A percentile compares a stretch with the other conserved stretches of the same genome.
These are phyloP conservation scores for Penicillium thymicola DNA, from an alignment of 2,329 filamentous ascomycete genomes.

Conservation along the genomic window DNA sequence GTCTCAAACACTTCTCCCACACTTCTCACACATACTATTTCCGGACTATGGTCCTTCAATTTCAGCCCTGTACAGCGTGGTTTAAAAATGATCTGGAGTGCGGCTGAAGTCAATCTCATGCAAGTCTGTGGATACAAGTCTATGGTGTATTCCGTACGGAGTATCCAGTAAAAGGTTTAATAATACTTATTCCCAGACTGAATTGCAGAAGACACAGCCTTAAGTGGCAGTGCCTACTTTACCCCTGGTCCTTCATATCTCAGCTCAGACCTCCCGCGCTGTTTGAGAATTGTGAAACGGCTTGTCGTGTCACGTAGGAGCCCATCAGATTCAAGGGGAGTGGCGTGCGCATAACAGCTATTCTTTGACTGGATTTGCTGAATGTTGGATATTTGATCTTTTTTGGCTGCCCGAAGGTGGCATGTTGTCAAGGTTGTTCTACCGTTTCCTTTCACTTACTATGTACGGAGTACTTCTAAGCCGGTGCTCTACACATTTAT, in stretches of 20 bases:
- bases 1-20: not conserved
- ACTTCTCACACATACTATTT: not conserved
- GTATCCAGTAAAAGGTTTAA: not conserved
- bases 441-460: not conserved
- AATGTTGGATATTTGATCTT: not conserved
- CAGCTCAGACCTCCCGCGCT: constrained; percentile 5
- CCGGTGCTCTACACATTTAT: not conserved
- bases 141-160: not conserved
- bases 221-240: not conserved
- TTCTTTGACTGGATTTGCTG: not conserved
- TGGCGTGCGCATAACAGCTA: not conserved
- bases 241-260: constrained; percentile 1
- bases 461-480: not conserved
- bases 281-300: constrained; percentile 15
- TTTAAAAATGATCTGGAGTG: not conserved
- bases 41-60: not conserved
- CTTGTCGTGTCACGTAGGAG: constrained; percentile 13
- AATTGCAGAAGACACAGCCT: not conserved
- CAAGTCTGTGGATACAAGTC: not conserved
- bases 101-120: not conserved
- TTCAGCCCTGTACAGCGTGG: not conserved
- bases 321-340: not conserved
- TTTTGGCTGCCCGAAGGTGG: not conserved
- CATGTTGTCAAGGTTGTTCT: not conserved
- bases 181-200: not conserved